Conservation (phyloP, 176 grass and related monocot genomes). For the Neostapfia colusana region DNA sequence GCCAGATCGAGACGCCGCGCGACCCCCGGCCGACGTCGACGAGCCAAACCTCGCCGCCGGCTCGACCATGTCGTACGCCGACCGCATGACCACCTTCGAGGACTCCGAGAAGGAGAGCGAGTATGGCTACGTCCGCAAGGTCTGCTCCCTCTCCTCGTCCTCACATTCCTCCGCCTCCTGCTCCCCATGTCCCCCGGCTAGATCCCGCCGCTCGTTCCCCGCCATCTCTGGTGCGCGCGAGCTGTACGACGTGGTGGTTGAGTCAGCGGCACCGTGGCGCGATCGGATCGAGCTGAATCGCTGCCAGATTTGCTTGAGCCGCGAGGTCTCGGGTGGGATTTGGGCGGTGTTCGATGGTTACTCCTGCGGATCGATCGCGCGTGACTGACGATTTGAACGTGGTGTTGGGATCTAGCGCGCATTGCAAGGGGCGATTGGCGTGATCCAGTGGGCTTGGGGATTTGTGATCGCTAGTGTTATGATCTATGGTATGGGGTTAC, state of each 20-base stretch:
- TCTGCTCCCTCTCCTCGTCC: constrained; percentile 18
- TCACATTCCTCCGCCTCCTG: neutral
- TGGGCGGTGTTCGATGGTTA: neutral
- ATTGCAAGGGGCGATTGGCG: neutral
- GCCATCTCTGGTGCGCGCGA: constrained; percentile 22
- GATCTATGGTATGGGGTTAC: neutral
- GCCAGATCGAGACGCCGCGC: neutral
- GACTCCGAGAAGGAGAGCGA: constrained; percentile 97
- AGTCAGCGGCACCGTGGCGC: neutral
- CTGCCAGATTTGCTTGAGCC: constrained; percentile 6
- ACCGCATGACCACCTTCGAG: constrained; percentile 84
- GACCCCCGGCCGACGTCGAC: constrained; percentile 32
- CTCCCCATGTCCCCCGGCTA: constrained; percentile 32
- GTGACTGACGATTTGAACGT: neutral
- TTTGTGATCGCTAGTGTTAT: neutral
- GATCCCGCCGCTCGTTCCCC: constrained; percentile 30
- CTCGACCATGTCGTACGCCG: constrained; percentile 65
- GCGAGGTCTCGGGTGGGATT: constrained; percentile 11
- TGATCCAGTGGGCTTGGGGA: neutral
- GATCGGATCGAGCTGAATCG: constrained; percentile 38
- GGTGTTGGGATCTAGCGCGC: constrained; percentile 17
- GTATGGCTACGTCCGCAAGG: constrained; percentile 94
- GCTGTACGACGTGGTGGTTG: neutral
- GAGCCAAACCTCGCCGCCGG: constrained; percentile 26
- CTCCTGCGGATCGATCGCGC: constrained; percentile 10